A percentile compares a stretch with the other conserved stretches of the same genome.
Evolutionary conservation across 345 rosid genomes (phyloP).

Genomic region (Kandelia obovata): DNA sequence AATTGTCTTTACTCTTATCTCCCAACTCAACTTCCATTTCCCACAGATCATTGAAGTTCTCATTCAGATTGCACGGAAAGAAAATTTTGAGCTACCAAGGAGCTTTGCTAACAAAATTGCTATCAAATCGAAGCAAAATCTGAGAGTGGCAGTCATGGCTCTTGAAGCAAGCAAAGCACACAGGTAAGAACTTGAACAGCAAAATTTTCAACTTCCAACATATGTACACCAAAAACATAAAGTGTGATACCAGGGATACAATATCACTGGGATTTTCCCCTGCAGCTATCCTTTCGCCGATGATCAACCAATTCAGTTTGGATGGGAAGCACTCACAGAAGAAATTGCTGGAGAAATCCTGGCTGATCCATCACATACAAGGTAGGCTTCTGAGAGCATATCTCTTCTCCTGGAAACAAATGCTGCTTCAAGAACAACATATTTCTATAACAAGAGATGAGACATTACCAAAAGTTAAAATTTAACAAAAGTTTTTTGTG

Average conservation of each 20-base stretch:
- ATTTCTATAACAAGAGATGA: neutral
- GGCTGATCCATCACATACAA: conserved; percentile 50
- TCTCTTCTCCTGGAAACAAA: too few species aligned
- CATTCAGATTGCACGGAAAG: conserved; percentile 56
- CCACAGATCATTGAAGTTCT: conserved; percentile 62
- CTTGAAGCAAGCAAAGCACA: conserved; percentile 70
- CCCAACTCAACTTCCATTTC: conserved; percentile 4
- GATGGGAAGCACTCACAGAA: conserved; percentile 57
- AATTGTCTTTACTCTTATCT: neutral
- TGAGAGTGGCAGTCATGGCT: conserved; percentile 65
- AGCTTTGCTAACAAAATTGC: conserved; percentile 62
- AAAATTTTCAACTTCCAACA: neutral
- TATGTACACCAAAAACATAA: neutral
- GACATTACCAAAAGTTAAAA: neutral
- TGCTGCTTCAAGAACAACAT: too few species aligned
- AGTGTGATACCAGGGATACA: neutral
- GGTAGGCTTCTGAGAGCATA: conserved; percentile 20
- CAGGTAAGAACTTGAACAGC: conserved; percentile 36
- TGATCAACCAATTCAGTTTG: conserved; percentile 58
- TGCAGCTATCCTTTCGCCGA: conserved; percentile 61
- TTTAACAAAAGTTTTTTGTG: too few species aligned
- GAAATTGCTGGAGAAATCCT: conserved; percentile 58
- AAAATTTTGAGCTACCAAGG: conserved; percentile 57
- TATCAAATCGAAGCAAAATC: conserved; percentile 54
- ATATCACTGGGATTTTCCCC: neutral